Evolutionary conservation across 73 alveolate genomes (phyloP).

Genomic region (Durusdinium trenchii): DNA sequence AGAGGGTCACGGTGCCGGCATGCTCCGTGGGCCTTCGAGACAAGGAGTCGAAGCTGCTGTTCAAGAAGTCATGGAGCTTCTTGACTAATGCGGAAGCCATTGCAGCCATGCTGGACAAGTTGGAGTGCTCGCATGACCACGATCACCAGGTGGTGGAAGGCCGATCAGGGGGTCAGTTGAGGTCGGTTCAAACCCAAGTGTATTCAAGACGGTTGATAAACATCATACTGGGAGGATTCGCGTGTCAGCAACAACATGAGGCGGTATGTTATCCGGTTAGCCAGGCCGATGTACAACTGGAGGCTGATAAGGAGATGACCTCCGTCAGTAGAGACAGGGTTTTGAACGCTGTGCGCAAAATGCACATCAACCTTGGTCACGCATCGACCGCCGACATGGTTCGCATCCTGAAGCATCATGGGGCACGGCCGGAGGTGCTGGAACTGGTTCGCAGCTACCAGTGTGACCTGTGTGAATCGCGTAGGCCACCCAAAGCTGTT

Average conservation of each 20-base stretch:
- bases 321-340: neutral
- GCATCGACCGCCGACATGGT: neutral
- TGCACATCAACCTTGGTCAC: neutral
- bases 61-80: neutral
- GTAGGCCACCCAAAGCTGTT: neutral
- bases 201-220: neutral
- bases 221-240: neutral
- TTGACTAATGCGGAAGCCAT: neutral
- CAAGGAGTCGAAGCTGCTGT: neutral
- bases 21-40: neutral
- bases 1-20: neutral
- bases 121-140: neutral
- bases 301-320: neutral
- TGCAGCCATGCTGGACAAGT: neutral
- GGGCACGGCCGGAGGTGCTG: neutral
- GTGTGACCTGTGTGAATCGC: neutral
- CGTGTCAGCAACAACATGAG: neutral
- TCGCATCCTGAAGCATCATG: neutral
- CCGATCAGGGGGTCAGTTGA: neutral
- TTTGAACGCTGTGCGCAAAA: neutral
- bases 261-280: neutral
- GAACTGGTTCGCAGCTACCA: neutral
- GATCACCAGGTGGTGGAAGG: neutral
- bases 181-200: neutral
- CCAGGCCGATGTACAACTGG: neutral